Conservation (phyloP, 257 asterid genomes). For the Forsythia suspensa region DNA sequence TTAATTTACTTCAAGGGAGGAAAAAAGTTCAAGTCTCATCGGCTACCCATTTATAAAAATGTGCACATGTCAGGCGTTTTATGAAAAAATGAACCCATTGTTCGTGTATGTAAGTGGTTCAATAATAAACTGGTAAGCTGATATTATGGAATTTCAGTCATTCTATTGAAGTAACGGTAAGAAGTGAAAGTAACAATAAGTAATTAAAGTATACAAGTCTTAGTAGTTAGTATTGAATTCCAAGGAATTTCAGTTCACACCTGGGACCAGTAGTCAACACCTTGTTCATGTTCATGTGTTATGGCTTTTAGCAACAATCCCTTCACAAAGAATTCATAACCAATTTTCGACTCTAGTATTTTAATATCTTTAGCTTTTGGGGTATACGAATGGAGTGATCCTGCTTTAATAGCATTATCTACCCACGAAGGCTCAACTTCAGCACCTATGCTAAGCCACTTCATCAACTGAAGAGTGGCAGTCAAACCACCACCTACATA, state of each 20-base stretch:
- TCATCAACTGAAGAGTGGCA: slow-evolving; percentile 74
- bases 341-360: slow-evolving; percentile 60
- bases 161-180: not conserved
- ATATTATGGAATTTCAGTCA: not conserved
- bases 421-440: slow-evolving; percentile 58
- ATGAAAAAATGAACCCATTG: not conserved
- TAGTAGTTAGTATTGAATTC: not conserved
- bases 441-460: slow-evolving; percentile 77
- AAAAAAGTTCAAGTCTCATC: not conserved
- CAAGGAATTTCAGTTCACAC: slow-evolving; percentile 28
- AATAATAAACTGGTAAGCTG: not conserved
- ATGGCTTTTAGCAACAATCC: too few relatives aligned
- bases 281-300: too few relatives aligned
- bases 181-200: not conserved
- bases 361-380: slow-evolving; percentile 52
- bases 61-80: not conserved
- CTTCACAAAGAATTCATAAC: too few relatives aligned
- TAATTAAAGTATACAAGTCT: not conserved
- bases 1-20: too few relatives aligned
- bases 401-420: slow-evolving; percentile 53
- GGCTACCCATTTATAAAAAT: not conserved
- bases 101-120: not conserved
- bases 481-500: slow-evolving; percentile 76
- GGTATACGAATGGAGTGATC: slow-evolving; percentile 62
- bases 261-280: slow-evolving; percentile 65